Percentiles rank a stretch among this genome's conserved stretches.
Conservation (phyloP, 805 yeast species). For the Teunomyces funiuensis region DNA sequence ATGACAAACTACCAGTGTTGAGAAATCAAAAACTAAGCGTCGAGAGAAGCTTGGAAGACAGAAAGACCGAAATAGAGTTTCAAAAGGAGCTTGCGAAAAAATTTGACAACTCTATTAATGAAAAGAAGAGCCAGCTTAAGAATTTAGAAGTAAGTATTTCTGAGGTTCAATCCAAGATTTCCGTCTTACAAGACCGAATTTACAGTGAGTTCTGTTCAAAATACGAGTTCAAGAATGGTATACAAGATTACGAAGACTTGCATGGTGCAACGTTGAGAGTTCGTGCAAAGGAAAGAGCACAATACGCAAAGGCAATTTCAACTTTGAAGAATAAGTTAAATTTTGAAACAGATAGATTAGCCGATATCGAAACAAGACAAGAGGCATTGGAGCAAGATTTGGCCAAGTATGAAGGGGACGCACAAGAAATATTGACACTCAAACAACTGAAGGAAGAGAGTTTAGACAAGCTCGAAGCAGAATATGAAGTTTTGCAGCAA, state of each 20-base stretch:
- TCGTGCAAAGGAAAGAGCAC: slow-evolving; percentile 60
- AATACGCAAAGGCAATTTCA: slow-evolving; percentile 59
- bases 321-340: slow-evolving; percentile 58
- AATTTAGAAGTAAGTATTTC: slow-evolving; percentile 21
- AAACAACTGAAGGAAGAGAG: slow-evolving; percentile 27
- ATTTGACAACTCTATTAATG: slow-evolving; percentile 17
- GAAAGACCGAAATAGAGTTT: slow-evolving; percentile 51
- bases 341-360: slow-evolving; percentile 63
- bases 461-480: slow-evolving; percentile 28
- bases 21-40: slow-evolving; percentile 45
- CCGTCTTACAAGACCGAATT: slow-evolving; percentile 40
- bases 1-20: slow-evolving; percentile 41
- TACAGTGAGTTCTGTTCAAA: slow-evolving; percentile 55
- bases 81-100: slow-evolving; percentile 32
- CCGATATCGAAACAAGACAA: slow-evolving; percentile 50
- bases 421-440: slow-evolving; percentile 30
- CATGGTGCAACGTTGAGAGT: slow-evolving; percentile 60
- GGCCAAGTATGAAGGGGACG: slow-evolving; percentile 31
- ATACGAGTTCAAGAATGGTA: slow-evolving; percentile 50
- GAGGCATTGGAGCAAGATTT: slow-evolving; percentile 42
- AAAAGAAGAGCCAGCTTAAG: slow-evolving; percentile 15
- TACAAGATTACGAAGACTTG: slow-evolving; percentile 67
- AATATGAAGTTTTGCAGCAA: slow-evolving; percentile 21
- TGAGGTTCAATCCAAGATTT: slow-evolving; percentile 17
- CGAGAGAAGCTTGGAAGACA: slow-evolving; percentile 46